Evolutionary conservation across 495 filamentous ascomycete genomes (phyloP).

Genomic region (Xylaria sp.): DNA sequence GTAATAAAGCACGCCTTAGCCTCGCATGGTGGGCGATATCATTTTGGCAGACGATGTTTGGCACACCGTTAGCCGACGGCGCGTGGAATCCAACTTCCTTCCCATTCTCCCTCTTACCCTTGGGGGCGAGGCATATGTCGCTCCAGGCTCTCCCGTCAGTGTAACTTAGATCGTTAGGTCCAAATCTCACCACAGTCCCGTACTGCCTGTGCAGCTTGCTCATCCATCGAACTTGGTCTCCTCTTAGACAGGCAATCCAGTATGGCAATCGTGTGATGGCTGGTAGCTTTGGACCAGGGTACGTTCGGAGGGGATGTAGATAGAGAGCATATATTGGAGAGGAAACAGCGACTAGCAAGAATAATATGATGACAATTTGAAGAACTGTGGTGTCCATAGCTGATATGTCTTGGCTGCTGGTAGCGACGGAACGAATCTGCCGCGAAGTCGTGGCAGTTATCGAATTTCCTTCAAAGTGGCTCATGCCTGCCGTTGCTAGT

Average conservation of each 20-base stretch:
- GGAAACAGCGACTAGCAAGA: conserved; percentile 6
- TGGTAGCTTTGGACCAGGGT: conserved; percentile 28
- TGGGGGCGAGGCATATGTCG: conserved; percentile 52
- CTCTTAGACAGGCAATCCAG: conserved; percentile 29
- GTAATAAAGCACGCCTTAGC: conserved; percentile 46
- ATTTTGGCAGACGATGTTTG: conserved; percentile 24
- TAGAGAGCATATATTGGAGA: conserved; percentile 25
- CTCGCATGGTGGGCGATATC: conserved; percentile 30
- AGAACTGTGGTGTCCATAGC: background rate
- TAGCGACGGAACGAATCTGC: background rate
- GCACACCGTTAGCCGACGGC: conserved; percentile 26
- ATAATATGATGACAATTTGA: background rate
- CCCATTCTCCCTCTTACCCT: conserved; percentile 27
- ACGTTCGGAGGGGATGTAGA: conserved; percentile 29
- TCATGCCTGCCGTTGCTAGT: background rate
- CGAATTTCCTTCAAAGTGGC: background rate
- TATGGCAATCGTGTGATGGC: conserved; percentile 30
- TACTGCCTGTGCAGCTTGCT: conserved; percentile 47
- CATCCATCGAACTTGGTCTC: conserved; percentile 31
- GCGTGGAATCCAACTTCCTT: conserved; percentile 27
- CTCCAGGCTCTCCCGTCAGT: conserved; percentile 51
- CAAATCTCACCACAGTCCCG: conserved; percentile 51
- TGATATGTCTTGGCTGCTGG: background rate
- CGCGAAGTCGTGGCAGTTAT: background rate
- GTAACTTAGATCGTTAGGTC: conserved; percentile 53